Percentiles rank a stretch among this genome's conserved stretches.
phyloP scores from a whole-genome alignment of 108 stramenopile species.

The Cyclotella kingstonii region DNA sequence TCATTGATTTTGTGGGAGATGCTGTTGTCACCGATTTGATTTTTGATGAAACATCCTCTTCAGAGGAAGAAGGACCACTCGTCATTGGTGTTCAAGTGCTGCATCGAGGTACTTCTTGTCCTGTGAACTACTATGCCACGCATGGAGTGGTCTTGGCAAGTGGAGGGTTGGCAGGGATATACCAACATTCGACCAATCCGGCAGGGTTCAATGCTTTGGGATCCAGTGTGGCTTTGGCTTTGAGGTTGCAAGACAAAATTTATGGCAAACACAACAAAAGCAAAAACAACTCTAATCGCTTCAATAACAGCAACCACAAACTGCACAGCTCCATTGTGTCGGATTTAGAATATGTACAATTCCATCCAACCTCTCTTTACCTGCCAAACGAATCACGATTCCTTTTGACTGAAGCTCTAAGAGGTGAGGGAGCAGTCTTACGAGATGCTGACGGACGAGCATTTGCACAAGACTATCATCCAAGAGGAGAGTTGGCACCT shows the following conservation, averaged over 20 bases:
- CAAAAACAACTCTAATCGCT: too few relatives aligned
- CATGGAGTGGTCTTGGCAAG: constrained; percentile 84
- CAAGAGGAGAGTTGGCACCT: constrained; percentile 89
- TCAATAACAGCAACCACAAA: too few relatives aligned
- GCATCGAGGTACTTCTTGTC: constrained; percentile 8
- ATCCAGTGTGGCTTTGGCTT: constrained; percentile 80
- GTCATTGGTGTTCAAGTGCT: constrained; percentile 47
- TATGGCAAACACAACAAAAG: not conserved
- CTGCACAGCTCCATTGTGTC: too few relatives aligned
- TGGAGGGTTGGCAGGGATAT: constrained; percentile 90
- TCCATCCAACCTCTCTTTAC: constrained; percentile 91
- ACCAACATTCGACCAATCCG: constrained; percentile 94
- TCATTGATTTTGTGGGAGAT: constrained; percentile 76
- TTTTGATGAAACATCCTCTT: constrained; percentile 14
- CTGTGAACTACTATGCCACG: constrained; percentile 36
- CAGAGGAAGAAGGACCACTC: not conserved
- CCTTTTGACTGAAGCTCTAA: constrained; percentile 90
- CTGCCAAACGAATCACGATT: constrained; percentile 85
- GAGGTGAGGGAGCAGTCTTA: constrained; percentile 90
- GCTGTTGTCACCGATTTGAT: constrained; percentile 88
- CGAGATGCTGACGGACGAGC: constrained; percentile 69
- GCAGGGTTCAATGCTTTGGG: constrained; percentile 88
- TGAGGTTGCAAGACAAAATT: constrained; percentile 23
- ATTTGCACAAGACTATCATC: constrained; percentile 87
- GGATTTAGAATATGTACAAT: constrained; percentile 95